phyloP scores from a whole-genome alignment of 345 rosid species.

The Gossypium bickii region DNA sequence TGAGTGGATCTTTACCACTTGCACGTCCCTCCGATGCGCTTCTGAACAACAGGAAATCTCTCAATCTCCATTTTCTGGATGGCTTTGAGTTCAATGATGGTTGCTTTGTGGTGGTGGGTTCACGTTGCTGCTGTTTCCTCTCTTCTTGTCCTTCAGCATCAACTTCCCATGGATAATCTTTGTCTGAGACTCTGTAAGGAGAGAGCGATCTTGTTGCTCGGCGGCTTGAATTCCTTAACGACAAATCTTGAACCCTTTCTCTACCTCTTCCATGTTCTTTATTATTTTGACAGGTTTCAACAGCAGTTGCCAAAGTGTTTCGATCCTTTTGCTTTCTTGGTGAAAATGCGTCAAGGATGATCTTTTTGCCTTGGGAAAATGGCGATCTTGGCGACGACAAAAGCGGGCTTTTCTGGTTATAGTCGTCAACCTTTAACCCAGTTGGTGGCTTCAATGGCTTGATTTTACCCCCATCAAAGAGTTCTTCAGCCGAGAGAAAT shows the following conservation, averaged over 20 bases:
- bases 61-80: conserved; percentile 71
- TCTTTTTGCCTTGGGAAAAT: conserved; percentile 40
- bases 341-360: conserved; percentile 48
- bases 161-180: conserved; percentile 66
- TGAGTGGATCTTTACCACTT: conserved; percentile 45
- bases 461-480: conserved; percentile 72
- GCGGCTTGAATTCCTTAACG: conserved; percentile 36
- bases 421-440: conserved; percentile 28
- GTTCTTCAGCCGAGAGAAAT: conserved; percentile 61
- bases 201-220: conserved; percentile 68
- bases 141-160: conserved; percentile 28
- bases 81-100: conserved; percentile 18
- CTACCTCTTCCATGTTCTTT: conserved; percentile 46
- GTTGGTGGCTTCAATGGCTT: conserved; percentile 70
- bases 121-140: conserved; percentile 13
- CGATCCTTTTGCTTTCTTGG: conserved; percentile 42
- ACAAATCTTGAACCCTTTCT: conserved; percentile 27
- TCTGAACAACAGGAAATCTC: conserved; percentile 71
- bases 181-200: conserved; percentile 58
- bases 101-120: conserved; percentile 21
- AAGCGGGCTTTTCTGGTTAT: conserved; percentile 21
- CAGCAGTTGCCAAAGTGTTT: conserved; percentile 40
- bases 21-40: conserved; percentile 90
- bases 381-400: conserved; percentile 44
- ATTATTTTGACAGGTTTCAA: conserved; percentile 30